Base-by-base conservation (phyloP, 2,329 filamentous ascomycete species). In the Sclerotinia trifoliorum region DNA sequence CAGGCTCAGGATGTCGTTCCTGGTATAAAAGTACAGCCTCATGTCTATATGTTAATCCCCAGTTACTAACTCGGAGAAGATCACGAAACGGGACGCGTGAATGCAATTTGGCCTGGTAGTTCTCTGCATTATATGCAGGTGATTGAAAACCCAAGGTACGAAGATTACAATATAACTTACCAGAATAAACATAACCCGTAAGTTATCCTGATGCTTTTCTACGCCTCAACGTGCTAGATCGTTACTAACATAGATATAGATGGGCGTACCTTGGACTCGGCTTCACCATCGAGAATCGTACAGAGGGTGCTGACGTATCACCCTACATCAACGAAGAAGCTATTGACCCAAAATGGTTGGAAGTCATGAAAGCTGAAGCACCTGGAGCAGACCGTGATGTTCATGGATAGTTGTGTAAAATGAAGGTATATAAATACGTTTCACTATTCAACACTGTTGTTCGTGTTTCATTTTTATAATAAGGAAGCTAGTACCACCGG, bases 101-200 rank as follows among this genome's bases (percentile, higher is more conserved):
- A 76, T 75, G 81, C 82, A 3, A 77, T 85, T 1, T 85, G 80
- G 80, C 83, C 84, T 0, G 84, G 83, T 3, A 81, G 79, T 3
- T 82, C 80, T 0, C 78, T 85, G 54, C 83, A 85, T 66, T 85
- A 84, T 69, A 77, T 79, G 46, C 78, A 82, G 67, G 71, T 78
- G 1, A 80, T 82, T 68, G 75, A 78, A 55, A 71, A 75, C 8
- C 80, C 80, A 4, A 76, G 81, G 35, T 82, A 77, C 67, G 81
- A 82, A 73, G 81, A 83, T 70, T 82, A 80, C 71, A 78, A 80
- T n/a, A 80, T 80, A 68, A 78, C 74, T 2, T 82, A 81, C 66
- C 73, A 72, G n/a, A 74, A 67, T 26, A 63, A 67, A 48, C 24
- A 62, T n/a, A 67, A 67, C 8, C 56, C 58, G 58, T 56, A 46